Conservation (phyloP, 345 rosid species). For the Sisymbrium altissimum region DNA sequence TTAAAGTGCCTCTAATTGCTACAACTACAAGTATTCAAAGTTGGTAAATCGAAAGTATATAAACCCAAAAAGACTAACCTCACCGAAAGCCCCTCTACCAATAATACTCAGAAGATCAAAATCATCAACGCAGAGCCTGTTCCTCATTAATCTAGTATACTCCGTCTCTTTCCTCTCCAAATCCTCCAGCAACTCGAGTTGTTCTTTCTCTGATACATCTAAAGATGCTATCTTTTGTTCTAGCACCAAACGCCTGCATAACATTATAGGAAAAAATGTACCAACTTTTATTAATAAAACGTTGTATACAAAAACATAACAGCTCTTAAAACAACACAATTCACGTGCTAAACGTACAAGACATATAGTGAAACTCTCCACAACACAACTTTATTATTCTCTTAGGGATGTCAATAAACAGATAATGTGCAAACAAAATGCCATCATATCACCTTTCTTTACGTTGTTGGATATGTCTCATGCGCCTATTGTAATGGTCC, state of each 20-base stretch:
- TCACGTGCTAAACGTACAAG: background rate
- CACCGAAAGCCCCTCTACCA: conserved; percentile 96
- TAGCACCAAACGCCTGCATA: conserved; percentile 58
- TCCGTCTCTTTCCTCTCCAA: conserved; percentile 84
- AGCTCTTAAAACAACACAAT: conserved; percentile 19
- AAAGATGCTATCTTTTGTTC: conserved; percentile 73
- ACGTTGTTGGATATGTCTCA: conserved; percentile 78
- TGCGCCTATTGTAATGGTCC: conserved; percentile 79
- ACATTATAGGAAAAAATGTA: background rate
- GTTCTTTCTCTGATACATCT: conserved; percentile 70
- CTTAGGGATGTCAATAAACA: conserved; percentile 12
- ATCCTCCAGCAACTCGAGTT: conserved; percentile 63
- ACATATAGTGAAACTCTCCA: background rate
- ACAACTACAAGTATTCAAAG: background rate
- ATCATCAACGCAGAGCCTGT: conserved; percentile 81
- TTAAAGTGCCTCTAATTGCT: background rate
- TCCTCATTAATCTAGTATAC: conserved; percentile 77
- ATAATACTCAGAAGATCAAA: conserved; percentile 74
- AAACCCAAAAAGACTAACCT: conserved; percentile 47
- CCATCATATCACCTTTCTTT: conserved; percentile 48
- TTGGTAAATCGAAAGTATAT: background rate
- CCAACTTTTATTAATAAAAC: background rate
- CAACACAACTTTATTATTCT: background rate
- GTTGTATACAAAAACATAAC: background rate
- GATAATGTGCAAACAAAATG: background rate